phyloP scores from a whole-genome alignment of 768 basidiomycete species.

The Suillus clintonianus region DNA sequence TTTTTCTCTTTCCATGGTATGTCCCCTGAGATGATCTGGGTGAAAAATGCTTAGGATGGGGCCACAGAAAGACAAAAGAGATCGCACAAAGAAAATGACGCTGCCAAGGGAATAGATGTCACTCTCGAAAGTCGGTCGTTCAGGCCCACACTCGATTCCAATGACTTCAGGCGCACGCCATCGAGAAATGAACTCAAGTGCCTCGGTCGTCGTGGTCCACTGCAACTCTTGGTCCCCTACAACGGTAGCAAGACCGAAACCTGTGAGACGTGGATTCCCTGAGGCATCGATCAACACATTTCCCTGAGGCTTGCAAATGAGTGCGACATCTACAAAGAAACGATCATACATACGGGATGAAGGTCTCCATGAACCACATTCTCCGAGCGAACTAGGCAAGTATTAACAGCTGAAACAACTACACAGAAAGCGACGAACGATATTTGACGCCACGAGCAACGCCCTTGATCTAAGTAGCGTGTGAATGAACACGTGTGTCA shows the following conservation, averaged over 20 bases:
- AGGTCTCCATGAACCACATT: conserved; percentile 20
- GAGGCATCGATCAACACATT: conserved; percentile 16
- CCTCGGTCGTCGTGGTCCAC: background rate
- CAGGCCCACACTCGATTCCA: conserved; percentile 22
- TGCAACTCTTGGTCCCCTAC: conserved; percentile 22
- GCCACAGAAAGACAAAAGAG: too few relatives aligned
- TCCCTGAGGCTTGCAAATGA: conserved; percentile 5
- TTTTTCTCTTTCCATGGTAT: background rate
- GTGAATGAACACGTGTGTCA: background rate
- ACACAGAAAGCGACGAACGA: conserved; percentile 9
- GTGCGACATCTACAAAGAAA: background rate
- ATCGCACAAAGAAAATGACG: conserved; percentile 14
- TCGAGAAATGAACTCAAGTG: conserved; percentile 12
- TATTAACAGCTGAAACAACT: background rate
- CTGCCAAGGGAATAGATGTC: conserved; percentile 43
- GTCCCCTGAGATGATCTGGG: background rate
- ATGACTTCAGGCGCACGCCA: conserved; percentile 43
- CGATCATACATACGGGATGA: conserved; percentile 1
- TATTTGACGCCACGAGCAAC: conserved; percentile 13
- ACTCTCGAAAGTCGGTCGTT: conserved; percentile 15
- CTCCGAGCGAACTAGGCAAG: conserved; percentile 14
- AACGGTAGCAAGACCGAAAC: conserved; percentile 47
- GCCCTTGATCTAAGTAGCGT: conserved; percentile 9
- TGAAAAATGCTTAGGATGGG: too few relatives aligned
- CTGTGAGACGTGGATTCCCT: conserved; percentile 39